Percentiles rank a stretch among this genome's conserved stretches.
phyloP scores from a whole-genome alignment of 306 rosid species.

The Sindora glabra region DNA sequence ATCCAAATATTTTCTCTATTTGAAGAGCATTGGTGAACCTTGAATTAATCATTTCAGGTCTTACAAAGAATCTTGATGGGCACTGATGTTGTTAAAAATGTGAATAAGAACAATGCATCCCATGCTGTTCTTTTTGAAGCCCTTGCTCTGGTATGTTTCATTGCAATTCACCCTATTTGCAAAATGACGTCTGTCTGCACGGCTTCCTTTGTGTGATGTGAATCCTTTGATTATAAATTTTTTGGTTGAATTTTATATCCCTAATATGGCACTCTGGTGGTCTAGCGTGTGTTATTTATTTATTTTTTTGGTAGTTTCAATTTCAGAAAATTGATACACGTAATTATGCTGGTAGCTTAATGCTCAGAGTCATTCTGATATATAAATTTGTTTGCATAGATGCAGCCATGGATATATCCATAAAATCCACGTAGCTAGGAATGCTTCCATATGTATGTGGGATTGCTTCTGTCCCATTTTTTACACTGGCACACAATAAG shows the following conservation, averaged over 20 bases:
- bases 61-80: slow-evolving; percentile 98
- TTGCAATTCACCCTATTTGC: neutral
- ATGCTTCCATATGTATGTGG: neutral
- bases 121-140: slow-evolving; percentile 99
- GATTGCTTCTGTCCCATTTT: neutral
- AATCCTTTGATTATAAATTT: neutral
- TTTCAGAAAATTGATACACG: neutral
- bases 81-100: slow-evolving; percentile 98
- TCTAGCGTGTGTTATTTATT: neutral
- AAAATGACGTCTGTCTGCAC: neutral
- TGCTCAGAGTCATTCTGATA: too few relatives aligned
- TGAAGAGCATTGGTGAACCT: slow-evolving; percentile 14
- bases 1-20: neutral
- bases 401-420: neutral
- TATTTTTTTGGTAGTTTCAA: neutral
- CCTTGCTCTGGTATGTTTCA: slow-evolving; percentile 81
- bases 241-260: too few relatives aligned
- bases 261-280: neutral
- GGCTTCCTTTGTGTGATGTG: neutral
- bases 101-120: slow-evolving; percentile 96
- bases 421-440: neutral
- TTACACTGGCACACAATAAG: neutral
- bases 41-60: slow-evolving; percentile 60
- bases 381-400: too few relatives aligned
- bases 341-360: too few relatives aligned